phyloP scores from a whole-genome alignment of 805 yeast genomes.

The Teunomyces cretensis region DNA sequence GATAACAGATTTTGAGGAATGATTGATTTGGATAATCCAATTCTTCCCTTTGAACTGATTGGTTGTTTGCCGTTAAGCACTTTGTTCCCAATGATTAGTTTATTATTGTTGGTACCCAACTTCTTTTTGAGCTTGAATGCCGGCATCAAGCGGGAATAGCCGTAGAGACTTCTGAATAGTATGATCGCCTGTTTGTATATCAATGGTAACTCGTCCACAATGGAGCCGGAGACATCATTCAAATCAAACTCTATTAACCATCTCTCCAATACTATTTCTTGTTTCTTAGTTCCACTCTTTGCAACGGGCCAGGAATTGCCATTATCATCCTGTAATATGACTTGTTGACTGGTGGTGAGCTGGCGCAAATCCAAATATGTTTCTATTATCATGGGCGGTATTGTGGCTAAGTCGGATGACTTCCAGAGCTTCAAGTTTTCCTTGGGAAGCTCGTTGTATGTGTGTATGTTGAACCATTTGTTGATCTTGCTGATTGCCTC shows the following conservation, averaged over 20 bases:
- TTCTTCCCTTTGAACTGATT: slow-evolving; percentile 76
- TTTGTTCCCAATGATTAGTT: slow-evolving; percentile 54
- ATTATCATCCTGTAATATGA: slow-evolving; percentile 56
- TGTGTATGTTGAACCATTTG: slow-evolving; percentile 64
- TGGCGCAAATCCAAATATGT: slow-evolving; percentile 69
- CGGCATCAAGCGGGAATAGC: slow-evolving; percentile 69
- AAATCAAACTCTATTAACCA: slow-evolving; percentile 86
- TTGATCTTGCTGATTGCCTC: slow-evolving; percentile 35
- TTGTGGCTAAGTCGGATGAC: slow-evolving; percentile 38
- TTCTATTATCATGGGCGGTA: slow-evolving; percentile 86
- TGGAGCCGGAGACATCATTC: slow-evolving; percentile 33
- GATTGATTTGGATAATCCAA: slow-evolving; percentile 75
- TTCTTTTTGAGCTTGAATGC: slow-evolving; percentile 55
- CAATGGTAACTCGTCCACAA: slow-evolving; percentile 56
- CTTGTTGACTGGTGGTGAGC: slow-evolving; percentile 54
- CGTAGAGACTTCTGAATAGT: slow-evolving; percentile 70
- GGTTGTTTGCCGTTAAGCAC: slow-evolving; percentile 76
- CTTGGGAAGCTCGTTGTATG: slow-evolving; percentile 34
- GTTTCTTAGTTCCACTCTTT: slow-evolving; percentile 56
- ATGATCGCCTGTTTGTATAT: slow-evolving; percentile 75
- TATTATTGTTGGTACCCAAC: slow-evolving; percentile 11
- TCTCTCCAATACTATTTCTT: slow-evolving; percentile 89
- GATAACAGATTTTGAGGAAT: slow-evolving; percentile 42
- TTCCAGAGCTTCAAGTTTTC: slow-evolving; percentile 72
- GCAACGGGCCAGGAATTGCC: slow-evolving; percentile 57